Conservation (phyloP, 2,329 filamentous ascomycete species). For the Ustulina deusta region DNA sequence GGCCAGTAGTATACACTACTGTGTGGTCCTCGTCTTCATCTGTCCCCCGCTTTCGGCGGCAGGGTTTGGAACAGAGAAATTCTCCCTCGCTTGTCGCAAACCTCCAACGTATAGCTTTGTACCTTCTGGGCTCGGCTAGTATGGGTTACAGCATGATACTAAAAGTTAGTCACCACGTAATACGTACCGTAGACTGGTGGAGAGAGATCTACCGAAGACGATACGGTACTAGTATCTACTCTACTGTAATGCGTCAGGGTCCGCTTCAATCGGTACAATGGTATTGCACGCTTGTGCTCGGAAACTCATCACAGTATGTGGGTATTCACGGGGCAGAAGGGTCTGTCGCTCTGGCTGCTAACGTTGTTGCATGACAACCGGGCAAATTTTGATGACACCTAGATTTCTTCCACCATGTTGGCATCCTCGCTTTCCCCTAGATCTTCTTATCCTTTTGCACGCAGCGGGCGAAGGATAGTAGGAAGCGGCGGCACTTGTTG, state of each 20-base stretch:
- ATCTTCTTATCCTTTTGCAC: background rate
- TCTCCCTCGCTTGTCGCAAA: conserved; percentile 4
- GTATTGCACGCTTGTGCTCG: conserved; percentile 19
- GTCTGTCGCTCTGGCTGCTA: conserved; percentile 12
- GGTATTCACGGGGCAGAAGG: conserved; percentile 27
- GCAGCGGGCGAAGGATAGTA: conserved; percentile 14
- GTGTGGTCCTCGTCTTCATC: conserved; percentile 26
- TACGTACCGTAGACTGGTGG: conserved; percentile 26
- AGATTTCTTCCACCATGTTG: conserved; percentile 14
- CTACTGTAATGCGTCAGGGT: conserved; percentile 12
- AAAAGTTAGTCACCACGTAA: conserved; percentile 18
- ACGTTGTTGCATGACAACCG: conserved; percentile 18
- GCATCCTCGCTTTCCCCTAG: background rate
- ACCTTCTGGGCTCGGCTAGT: conserved; percentile 33
- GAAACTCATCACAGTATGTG: conserved; percentile 26
- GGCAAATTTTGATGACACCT: conserved; percentile 28
- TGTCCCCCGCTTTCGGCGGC: conserved; percentile 42
- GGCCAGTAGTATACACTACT: too few relatives aligned
- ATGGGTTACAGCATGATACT: conserved; percentile 40
- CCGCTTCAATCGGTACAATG: conserved; percentile 15
- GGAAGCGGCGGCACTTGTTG: conserved; percentile 16
- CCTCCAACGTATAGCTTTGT: conserved; percentile 40
- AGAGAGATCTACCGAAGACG: conserved; percentile 25
- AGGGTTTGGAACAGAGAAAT: conserved; percentile 23
- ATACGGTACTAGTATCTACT: background rate